Evolutionary conservation across 2,329 filamentous ascomycete species (phyloP).

Genomic region (Phaeosphaeriaceae sp.): DNA sequence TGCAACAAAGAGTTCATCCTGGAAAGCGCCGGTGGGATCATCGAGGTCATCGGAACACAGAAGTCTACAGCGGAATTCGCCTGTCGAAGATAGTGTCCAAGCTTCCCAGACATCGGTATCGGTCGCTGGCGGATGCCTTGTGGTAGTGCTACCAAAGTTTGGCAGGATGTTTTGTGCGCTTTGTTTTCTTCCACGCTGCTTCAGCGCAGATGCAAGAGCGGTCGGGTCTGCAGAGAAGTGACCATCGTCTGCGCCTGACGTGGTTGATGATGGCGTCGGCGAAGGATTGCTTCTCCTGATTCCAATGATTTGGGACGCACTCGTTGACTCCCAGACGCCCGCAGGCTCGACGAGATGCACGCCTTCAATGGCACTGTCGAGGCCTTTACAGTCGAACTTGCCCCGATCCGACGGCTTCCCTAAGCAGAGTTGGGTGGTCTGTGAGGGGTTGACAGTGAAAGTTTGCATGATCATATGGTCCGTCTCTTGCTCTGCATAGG

Average conservation of each 20-base stretch:
- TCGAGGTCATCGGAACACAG: slow-evolving; percentile 35
- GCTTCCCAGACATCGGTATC: slow-evolving; percentile 60
- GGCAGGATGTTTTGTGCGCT: slow-evolving; percentile 13
- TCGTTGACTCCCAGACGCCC: slow-evolving; percentile 70
- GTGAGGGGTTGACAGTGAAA: slow-evolving; percentile 63
- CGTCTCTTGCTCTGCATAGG: slow-evolving; percentile 67
- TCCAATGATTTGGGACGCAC: slow-evolving; percentile 69
- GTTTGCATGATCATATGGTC: slow-evolving; percentile 72
- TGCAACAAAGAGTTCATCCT: slow-evolving; percentile 68
- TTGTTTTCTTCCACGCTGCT: slow-evolving; percentile 34
- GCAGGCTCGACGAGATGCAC: slow-evolving; percentile 67
- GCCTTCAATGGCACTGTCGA: slow-evolving; percentile 56
- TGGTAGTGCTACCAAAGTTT: slow-evolving; percentile 10
- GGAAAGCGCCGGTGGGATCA: slow-evolving; percentile 17
- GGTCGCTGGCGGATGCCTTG: slow-evolving; percentile 7
- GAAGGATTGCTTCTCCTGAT: slow-evolving; percentile 59
- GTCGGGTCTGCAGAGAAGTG: slow-evolving; percentile 17
- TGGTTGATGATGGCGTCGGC: slow-evolving; percentile 37
- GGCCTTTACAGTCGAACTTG: slow-evolving; percentile 41
- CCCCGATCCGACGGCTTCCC: slow-evolving; percentile 51
- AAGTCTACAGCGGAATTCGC: slow-evolving; percentile 53
- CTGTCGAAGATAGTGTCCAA: slow-evolving; percentile 59
- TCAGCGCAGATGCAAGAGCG: slow-evolving; percentile 33
- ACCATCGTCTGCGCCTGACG: slow-evolving; percentile 34
- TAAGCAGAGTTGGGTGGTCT: slow-evolving; percentile 65